Conservation (phyloP, 1,284 basidiomycete genomes). For the Ustilago crameri region DNA sequence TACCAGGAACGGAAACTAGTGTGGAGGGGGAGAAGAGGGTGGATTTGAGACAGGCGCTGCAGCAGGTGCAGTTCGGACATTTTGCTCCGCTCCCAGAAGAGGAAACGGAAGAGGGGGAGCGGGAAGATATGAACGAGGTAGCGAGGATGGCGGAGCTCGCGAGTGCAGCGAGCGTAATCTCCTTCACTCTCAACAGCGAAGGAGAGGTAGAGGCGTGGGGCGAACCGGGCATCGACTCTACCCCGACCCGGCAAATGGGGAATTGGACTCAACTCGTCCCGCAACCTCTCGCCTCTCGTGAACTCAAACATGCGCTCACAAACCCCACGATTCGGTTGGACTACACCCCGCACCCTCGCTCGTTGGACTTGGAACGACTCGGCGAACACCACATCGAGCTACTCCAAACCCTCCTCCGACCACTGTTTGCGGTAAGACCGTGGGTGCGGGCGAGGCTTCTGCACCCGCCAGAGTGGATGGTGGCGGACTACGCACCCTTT, state of each 20-base stretch:
- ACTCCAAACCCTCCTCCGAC: not conserved
- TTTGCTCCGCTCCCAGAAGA: not conserved
- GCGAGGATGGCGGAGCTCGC: conserved; percentile 14
- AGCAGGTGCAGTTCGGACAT: conserved; percentile 73
- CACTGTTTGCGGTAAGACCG: not conserved
- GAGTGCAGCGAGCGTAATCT: conserved; percentile 23
- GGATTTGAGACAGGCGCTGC: conserved; percentile 76
- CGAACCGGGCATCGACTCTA: conserved; percentile 12
- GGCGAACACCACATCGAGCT: conserved; percentile 38
- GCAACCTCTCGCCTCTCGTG: conserved; percentile 4
- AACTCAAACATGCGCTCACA: conserved; percentile 34
- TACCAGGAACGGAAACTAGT: conserved; percentile 5
- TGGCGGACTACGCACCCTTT: conserved; percentile 77
- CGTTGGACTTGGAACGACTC: too few species aligned
- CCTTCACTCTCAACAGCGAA: not conserved
- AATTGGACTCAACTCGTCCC: conserved; percentile 12
- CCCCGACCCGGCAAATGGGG: conserved; percentile 17
- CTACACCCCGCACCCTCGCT: too few species aligned
- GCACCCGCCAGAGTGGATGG: conserved; percentile 66
- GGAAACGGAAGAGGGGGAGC: too few species aligned
- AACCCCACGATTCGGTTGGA: too few species aligned
- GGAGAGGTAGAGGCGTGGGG: conserved; percentile 9
- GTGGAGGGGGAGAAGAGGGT: conserved; percentile 31
- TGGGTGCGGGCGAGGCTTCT: conserved; percentile 52
- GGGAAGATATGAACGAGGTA: conserved; percentile 3